Base-by-base conservation (phyloP, 495 filamentous ascomycete genomes). In the Neurospora discreta region DNA sequence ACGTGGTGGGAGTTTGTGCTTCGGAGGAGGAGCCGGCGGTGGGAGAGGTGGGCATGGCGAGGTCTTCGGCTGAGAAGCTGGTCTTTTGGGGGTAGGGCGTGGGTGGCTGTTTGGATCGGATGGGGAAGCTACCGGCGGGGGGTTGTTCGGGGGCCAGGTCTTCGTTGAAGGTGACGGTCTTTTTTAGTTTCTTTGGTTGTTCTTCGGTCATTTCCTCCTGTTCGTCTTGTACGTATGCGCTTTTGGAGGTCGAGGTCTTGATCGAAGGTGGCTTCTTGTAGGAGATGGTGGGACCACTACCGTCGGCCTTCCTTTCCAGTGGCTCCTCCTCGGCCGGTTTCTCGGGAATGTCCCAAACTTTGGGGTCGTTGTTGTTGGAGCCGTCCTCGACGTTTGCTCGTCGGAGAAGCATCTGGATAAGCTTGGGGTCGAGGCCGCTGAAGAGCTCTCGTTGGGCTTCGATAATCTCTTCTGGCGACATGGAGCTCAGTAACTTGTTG, bases 381-480 rank as follows among this genome's bases (percentile, higher is more conserved):
- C 16, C 4, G 71, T 94, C 90, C 52, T 95, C 91, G 41, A 97
- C 86, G 70, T 89, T 93, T 23, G 95, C 90, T 77, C 92, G 87
- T 71, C 88, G 89, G 2, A 98, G 84, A 41, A 98, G 86, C 72
- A 86, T 86, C 76, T 97, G 86, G 23, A 99, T 83, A 16, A 97
- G 80, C 0, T 85, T 85, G 1, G 93, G 89, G 72, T 90, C 87
- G 71, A 98, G 80, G 4, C 85, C 84, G 39, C 80, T 84, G 76
- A 95, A 84, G 3, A 99, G 79, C 39, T 98, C 95, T 68, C 87
- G 84, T 40, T 88, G 87, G 72, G 94, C 93, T 52, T 88, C 81
- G 74, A 91, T 87, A 68, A 98, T 97, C 78, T 97, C 91, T 40
- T 88, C 85, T 0, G 87, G 81, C 26, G 93, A 92, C 95, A 99